Conservation (phyloP, 2,329 filamentous ascomycete genomes). For the Microcyclosporella mali region DNA sequence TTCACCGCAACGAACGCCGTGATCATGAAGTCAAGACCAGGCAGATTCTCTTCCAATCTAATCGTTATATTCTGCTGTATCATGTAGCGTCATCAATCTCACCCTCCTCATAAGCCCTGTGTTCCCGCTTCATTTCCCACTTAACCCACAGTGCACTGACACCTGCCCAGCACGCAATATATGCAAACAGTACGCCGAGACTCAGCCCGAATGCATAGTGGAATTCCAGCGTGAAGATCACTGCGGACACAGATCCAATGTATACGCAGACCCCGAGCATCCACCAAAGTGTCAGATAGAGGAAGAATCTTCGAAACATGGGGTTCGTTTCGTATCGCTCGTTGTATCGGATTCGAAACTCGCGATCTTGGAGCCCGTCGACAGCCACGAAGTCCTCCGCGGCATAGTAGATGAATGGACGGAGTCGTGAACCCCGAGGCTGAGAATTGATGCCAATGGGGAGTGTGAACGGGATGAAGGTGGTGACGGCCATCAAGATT, state of each 20-base stretch:
- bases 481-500: slow-evolving; percentile 26
- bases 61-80: neutral
- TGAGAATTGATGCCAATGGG: slow-evolving; percentile 31
- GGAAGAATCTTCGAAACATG: slow-evolving; percentile 27
- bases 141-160: slow-evolving; percentile 21
- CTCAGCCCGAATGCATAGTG: slow-evolving; percentile 27
- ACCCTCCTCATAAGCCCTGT: slow-evolving; percentile 24
- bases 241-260: slow-evolving; percentile 25
- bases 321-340: slow-evolving; percentile 27
- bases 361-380: slow-evolving; percentile 28
- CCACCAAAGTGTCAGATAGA: slow-evolving; percentile 28
- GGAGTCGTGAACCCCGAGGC: slow-evolving; percentile 21
- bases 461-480: slow-evolving; percentile 26
- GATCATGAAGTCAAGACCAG: too few relatives aligned
- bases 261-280: slow-evolving; percentile 25
- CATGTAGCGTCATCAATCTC: slow-evolving; percentile 14
- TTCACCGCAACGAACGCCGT: too few relatives aligned
- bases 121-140: slow-evolving; percentile 27
- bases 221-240: slow-evolving; percentile 29
- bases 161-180: slow-evolving; percentile 25
- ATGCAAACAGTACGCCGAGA: slow-evolving; percentile 26
- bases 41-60: too few relatives aligned
- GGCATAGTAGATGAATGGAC: slow-evolving; percentile 31
- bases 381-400: slow-evolving; percentile 32
- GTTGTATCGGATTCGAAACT: slow-evolving; percentile 29